Conservation (phyloP, 148 eudicot species). For the Pharnaceum exiguum region DNA sequence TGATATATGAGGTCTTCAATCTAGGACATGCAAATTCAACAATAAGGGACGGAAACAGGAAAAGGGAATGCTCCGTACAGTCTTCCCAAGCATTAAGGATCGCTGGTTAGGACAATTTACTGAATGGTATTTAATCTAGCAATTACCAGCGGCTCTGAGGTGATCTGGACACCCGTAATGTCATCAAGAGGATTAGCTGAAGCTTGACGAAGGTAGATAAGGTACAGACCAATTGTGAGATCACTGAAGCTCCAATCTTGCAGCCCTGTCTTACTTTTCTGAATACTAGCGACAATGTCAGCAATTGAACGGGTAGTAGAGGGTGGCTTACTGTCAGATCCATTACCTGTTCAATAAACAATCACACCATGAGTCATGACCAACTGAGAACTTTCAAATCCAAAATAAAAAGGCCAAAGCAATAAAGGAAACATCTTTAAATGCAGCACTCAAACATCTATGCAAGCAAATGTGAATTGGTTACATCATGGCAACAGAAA, state of each 20-base stretch:
- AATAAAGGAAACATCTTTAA: not conserved
- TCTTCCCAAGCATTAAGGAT: not conserved
- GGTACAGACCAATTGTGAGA: slow-evolving; percentile 86
- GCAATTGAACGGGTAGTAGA: slow-evolving; percentile 60
- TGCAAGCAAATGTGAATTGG: too few species aligned
- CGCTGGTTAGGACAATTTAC: not conserved
- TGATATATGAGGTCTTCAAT: slow-evolving; percentile 88
- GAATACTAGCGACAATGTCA: slow-evolving; percentile 74
- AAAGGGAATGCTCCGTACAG: not conserved
- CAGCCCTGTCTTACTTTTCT: slow-evolving; percentile 71
- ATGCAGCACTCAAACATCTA: not conserved
- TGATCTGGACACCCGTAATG: slow-evolving; percentile 65
- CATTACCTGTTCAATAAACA: slow-evolving; percentile 40
- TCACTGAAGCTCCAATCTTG: slow-evolving; percentile 94
- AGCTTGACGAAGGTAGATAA: slow-evolving; percentile 84
- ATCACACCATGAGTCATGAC: not conserved
- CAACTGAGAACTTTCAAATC: not conserved
- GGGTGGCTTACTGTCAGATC: slow-evolving; percentile 48
- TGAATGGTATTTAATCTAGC: slow-evolving; percentile 12
- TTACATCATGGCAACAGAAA: too few species aligned
- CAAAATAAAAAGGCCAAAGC: not conserved
- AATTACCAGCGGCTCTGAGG: slow-evolving; percentile 63
- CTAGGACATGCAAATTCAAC: slow-evolving; percentile 24
- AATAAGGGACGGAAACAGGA: not conserved
- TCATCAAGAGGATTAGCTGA: slow-evolving; percentile 59